These are phyloP conservation scores for Candida caryicola DNA, from an alignment of 805 yeast genomes.

Conservation along the genomic window DNA sequence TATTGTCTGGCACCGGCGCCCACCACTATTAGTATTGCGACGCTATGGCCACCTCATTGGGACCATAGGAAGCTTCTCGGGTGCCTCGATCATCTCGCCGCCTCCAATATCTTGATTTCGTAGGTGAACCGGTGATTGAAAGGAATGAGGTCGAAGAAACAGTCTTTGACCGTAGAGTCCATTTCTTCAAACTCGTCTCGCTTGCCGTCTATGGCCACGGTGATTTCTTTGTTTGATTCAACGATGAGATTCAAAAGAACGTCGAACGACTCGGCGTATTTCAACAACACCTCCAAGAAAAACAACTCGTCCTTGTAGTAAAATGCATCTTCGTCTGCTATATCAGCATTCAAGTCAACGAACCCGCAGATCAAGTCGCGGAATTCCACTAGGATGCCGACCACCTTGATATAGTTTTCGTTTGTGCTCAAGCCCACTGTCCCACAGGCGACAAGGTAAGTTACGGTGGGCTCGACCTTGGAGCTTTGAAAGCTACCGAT, in stretches of 20 bases:
- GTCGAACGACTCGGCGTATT: conserved; percentile 8
- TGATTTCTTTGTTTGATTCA: conserved; percentile 1
- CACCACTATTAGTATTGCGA: too few species aligned
- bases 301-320: conserved; percentile 11
- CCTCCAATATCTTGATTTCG: conserved; percentile 1
- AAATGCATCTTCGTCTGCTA: background rate
- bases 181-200: conserved; percentile 12
- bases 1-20: too few species aligned
- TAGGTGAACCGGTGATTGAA: conserved; percentile 11
- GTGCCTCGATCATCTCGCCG: conserved; percentile 1
- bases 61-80: background rate
- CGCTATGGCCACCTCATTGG: too few species aligned
- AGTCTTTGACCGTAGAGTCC: conserved; percentile 12
- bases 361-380: conserved; percentile 1
- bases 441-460: conserved; percentile 4
- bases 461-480: conserved; percentile 1
- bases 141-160: conserved; percentile 12
- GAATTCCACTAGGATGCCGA: conserved; percentile 3
- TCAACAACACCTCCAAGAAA: conserved; percentile 8
- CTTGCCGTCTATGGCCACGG: conserved; percentile 7
- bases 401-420: background rate
- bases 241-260: conserved; percentile 5
- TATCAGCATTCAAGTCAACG: background rate
- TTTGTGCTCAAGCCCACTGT: conserved; percentile 9
- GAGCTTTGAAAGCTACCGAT: background rate